A percentile compares a stretch with the other conserved stretches of the same genome.
Conservation (phyloP, 2,329 filamentous ascomycete genomes). For the Ramularia endophylla region DNA sequence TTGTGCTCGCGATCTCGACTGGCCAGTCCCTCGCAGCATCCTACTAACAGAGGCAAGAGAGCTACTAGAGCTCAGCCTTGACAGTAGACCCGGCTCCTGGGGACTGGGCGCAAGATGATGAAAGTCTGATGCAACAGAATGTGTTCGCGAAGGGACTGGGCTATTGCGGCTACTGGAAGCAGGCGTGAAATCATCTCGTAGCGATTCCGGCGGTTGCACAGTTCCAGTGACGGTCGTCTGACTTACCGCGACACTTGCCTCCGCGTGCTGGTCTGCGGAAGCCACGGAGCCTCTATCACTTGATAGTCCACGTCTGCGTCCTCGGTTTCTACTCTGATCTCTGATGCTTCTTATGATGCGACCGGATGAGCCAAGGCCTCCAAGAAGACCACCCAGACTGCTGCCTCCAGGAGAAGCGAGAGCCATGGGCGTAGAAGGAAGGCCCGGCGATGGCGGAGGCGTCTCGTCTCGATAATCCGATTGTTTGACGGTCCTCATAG, state of each 20-base stretch:
- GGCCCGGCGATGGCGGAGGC: slow-evolving; percentile 36
- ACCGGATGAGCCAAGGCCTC: slow-evolving; percentile 42
- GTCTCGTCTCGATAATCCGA: slow-evolving; percentile 34
- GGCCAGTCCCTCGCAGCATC: not conserved
- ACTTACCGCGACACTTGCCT: slow-evolving; percentile 59
- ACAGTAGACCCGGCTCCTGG: slow-evolving; percentile 14
- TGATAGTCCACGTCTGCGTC: slow-evolving; percentile 52
- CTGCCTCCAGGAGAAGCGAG: slow-evolving; percentile 39
- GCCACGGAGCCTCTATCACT: slow-evolving; percentile 55
- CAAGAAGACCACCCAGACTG: slow-evolving; percentile 40
- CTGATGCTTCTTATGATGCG: slow-evolving; percentile 43
- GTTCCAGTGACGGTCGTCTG: slow-evolving; percentile 57
- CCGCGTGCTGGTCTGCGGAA: slow-evolving; percentile 58
- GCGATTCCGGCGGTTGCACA: slow-evolving; percentile 45
- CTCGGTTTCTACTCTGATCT: slow-evolving; percentile 39
- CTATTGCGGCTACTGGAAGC: slow-evolving; percentile 20
- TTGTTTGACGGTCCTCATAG: slow-evolving; percentile 42
- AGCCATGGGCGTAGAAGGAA: slow-evolving; percentile 40
- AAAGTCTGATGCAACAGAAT: slow-evolving; percentile 17
- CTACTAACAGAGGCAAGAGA: slow-evolving; percentile 22
- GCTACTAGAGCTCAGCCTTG: slow-evolving; percentile 24
- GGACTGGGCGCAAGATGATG: slow-evolving; percentile 16
- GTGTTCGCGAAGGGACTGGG: slow-evolving; percentile 18
- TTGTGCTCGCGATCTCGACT: not conserved
- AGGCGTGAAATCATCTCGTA: slow-evolving; percentile 31